Base-by-base conservation (phyloP, 2,329 filamentous ascomycete species). In the Cladosporium velox region DNA sequence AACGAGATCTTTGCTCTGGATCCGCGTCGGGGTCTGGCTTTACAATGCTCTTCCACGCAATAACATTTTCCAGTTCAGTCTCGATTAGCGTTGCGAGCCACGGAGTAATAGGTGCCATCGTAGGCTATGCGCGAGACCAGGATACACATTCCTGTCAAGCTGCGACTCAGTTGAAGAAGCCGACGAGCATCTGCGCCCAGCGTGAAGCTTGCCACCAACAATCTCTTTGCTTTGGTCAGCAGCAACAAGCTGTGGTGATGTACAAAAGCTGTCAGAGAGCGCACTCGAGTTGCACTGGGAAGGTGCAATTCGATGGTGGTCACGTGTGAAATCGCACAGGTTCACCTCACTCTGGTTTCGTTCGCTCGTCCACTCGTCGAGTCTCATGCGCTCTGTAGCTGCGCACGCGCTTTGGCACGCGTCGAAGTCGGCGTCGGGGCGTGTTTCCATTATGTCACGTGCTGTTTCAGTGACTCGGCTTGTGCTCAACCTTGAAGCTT, bases 1-100 rank as follows among this genome's bases (percentile, higher is more conserved):
- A 73, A 15, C 72, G 71, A 14, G 52, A 49, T 4, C 34, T 41
- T 10, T 26, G 32, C 26, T 12, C 41, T 15, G 14, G 24, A n/a
- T 24, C 24, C n/a, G 54, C 26, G 32, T 72, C 69, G 10, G 70
- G 67, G 24, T 76, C 75, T 2, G 47, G 44, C 59, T 75, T 74
- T 62, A 76, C 64, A 3, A 59, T 65, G 11, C 62, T 14, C 32
- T 54, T 60, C 76, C 75, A 77, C 0, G 55, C 65, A 28, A 77
- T 47, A 3, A 74, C 71, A 14, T 70, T 67, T 4, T 61, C 51
- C 32, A 77, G 65, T 54, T 77, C 73, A 21, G 65, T 26, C 32
- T 66, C 67, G 15, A 78, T 41, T 28, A 73, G 70, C 1, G 66
- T 35, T 10, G 67, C 71, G 12, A 78, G 69, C 76, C 76, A 77